Evolutionary conservation across 176 grass and related monocot species (phyloP), one percentile per base, ranked within the genome.

Genomic region (Oryza meyeriana): DNA sequence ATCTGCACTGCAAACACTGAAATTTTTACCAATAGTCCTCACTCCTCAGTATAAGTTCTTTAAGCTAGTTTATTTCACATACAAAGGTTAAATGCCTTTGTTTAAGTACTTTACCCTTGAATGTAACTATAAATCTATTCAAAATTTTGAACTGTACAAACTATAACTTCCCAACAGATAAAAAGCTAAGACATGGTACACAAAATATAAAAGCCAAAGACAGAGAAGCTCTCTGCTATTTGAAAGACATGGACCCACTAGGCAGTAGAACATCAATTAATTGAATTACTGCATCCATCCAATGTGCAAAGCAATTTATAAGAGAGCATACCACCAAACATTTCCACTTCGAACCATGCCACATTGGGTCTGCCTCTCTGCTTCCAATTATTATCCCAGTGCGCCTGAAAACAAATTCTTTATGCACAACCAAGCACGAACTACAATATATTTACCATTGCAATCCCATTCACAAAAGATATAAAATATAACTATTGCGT

Each of bases 261-360:
- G 39, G 72, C 18, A 59, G 55, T 59, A n/a, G 1, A 22, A 63
- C 27, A 74, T 73, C 42, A 69, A 80, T 33, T 29, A 22, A 44
- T 47, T 66, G 30, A 39, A 75, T 25, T 55, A 70, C 71, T 30
- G 18, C 61, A 79, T 38, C 14, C 1, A 41, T 72, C 26, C 35
- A 1, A 81, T 58, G 57, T 81, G 71, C 45, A 71, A 85, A 64
- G 55, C 34, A 83, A 17, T 6, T 71, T 44, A 63, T 34, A 74
- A 34, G 61, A 77, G 20, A 62, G 39, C 77, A 42, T 88, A 98
- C 95, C 88, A 88, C 76, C 42, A 98, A 81, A 80, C 88, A 93
- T 93, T 88, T 93, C 95, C 95, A 98, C 83, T 95, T 98, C 36
- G 95, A 98, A 87, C 90, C 91, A 85, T 88, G 85, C 89, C 88